Conservation (phyloP, 129 eudicot genomes). For the Flaveria sonorensis region DNA sequence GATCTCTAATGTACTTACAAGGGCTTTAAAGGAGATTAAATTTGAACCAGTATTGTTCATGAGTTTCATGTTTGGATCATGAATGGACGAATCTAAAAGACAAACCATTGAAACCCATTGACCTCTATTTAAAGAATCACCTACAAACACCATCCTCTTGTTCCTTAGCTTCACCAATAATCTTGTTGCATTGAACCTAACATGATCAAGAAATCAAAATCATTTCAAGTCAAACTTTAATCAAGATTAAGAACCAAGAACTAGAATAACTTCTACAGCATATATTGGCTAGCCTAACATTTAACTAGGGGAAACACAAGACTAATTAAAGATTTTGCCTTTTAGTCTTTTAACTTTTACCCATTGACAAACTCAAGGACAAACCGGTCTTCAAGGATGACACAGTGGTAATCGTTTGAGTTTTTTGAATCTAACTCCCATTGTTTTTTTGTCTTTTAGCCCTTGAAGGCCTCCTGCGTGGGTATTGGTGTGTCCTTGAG, state of each 20-base stretch:
- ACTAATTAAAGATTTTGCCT: not conserved
- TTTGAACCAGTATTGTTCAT: slow-evolving; percentile 61
- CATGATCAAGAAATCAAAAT: slow-evolving; percentile 3
- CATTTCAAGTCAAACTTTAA: not conserved
- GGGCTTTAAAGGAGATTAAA: slow-evolving; percentile 57
- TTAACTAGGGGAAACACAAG: not conserved
- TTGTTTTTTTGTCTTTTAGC: no score
- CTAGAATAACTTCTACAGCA: not conserved
- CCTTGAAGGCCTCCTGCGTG: no score
- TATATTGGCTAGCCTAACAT: not conserved
- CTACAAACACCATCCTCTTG: slow-evolving; percentile 74
- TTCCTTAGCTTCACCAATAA: slow-evolving; percentile 70
- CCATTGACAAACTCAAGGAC: not conserved
- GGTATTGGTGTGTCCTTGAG: no score
- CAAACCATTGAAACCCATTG: slow-evolving; percentile 98
- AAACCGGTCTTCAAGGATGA: not conserved
- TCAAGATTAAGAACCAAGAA: not conserved
- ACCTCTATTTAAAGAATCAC: slow-evolving; percentile 80
- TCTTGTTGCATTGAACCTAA: slow-evolving; percentile 72
- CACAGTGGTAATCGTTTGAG: not conserved
- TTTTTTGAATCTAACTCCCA: not conserved
- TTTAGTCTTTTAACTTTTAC: no score
- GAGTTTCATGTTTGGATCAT: slow-evolving; percentile 49
- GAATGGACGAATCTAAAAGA: slow-evolving; percentile 54
- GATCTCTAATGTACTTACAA: slow-evolving; percentile 38